These are phyloP conservation scores for Sparassis latifolia DNA, from an alignment of 1,284 basidiomycete genomes.

Conservation along the genomic window DNA sequence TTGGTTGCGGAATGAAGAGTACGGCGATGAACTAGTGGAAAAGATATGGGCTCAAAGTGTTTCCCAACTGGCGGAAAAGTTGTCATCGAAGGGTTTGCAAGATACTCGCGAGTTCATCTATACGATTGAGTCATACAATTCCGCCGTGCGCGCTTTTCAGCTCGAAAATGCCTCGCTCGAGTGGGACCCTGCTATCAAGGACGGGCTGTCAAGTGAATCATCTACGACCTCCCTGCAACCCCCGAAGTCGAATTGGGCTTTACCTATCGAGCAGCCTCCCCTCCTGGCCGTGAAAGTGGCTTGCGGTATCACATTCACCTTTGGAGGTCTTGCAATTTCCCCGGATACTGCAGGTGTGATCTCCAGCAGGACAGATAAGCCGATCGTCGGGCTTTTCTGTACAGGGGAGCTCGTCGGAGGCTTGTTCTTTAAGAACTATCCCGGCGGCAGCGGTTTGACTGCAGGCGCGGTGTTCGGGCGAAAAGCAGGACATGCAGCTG, in stretches of 20 bases:
- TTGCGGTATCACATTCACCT: slow-evolving; percentile 68
- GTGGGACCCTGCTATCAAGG: slow-evolving; percentile 62
- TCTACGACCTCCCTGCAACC: slow-evolving; percentile 26
- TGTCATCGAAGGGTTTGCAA: slow-evolving; percentile 40
- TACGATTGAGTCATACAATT: slow-evolving; percentile 46
- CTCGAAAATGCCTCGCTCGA: slow-evolving; percentile 26
- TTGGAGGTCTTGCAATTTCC: slow-evolving; percentile 58
- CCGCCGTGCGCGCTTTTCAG: slow-evolving; percentile 34
- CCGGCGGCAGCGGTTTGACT: slow-evolving; percentile 62
- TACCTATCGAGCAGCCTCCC: slow-evolving; percentile 42
- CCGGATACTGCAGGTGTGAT: slow-evolving; percentile 46
- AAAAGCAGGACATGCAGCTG: slow-evolving; percentile 43
- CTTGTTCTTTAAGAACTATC: slow-evolving; percentile 58
- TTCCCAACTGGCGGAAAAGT: slow-evolving; percentile 43
- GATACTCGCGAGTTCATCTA: slow-evolving; percentile 35
- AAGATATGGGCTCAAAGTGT: slow-evolving; percentile 43
- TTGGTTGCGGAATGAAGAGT: slow-evolving; percentile 54
- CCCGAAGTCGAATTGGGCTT: slow-evolving; percentile 57
- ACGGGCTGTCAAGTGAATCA: slow-evolving; percentile 45
- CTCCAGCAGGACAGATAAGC: slow-evolving; percentile 30
- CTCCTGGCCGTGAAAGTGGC: slow-evolving; percentile 61
- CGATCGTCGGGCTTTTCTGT: slow-evolving; percentile 52
- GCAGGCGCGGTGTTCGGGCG: slow-evolving; percentile 63
- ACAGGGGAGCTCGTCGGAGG: slow-evolving; percentile 64
- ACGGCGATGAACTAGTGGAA: slow-evolving; percentile 51